Conservation (phyloP, 331 rosid genomes). For the Malus hybrid region DNA sequence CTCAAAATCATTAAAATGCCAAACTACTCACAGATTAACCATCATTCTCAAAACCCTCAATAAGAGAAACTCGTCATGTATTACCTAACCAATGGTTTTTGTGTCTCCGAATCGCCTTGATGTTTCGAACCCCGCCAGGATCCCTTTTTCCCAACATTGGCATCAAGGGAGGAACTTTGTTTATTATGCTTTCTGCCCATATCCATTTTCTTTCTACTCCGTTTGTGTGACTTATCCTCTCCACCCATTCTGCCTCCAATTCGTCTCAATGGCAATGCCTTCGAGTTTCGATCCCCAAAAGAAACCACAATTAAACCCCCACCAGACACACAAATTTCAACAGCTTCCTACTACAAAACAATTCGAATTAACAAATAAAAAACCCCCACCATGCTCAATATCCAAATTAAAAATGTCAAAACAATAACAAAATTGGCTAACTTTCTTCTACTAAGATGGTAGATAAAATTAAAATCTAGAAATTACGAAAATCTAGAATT, state of each 20-base stretch:
- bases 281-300: slow-evolving; percentile 29
- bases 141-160: slow-evolving; percentile 14
- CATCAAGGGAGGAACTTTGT: slow-evolving; percentile 22
- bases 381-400: not conserved
- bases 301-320: slow-evolving; percentile 28
- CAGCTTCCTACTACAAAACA: not conserved
- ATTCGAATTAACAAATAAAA: not conserved
- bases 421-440: not conserved
- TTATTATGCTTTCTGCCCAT: slow-evolving; percentile 33
- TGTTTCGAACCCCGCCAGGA: slow-evolving; percentile 16
- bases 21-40: not conserved
- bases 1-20: slow-evolving; percentile 2
- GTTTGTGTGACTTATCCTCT: slow-evolving; percentile 18
- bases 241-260: slow-evolving; percentile 34
- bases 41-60: not conserved
- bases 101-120: slow-evolving; percentile 10
- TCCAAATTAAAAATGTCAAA: not conserved
- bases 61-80: not conserved
- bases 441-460: not conserved
- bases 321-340: not conserved
- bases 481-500: no score
- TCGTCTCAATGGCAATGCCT: slow-evolving; percentile 33
- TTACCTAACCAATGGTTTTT: slow-evolving; percentile 45
- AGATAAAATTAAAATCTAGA: no score
- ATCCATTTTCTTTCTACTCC: slow-evolving; percentile 26